Conservation (phyloP, 768 basidiomycete species). For the Tremella yokohamensis region DNA sequence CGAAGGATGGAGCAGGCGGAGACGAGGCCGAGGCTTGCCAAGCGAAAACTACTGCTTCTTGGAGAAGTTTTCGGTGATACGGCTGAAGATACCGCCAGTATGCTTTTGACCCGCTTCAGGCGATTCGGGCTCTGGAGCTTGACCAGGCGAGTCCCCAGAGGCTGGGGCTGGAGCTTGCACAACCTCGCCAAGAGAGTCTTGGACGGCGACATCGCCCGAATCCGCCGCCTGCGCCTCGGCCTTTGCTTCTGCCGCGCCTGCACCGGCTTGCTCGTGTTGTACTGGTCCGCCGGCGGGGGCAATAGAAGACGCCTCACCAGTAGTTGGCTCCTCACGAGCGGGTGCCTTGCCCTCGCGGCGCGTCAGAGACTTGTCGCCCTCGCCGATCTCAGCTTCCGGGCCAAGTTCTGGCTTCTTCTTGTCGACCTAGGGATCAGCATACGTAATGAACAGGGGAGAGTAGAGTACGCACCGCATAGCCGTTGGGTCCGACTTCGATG, state of each 20-base stretch:
- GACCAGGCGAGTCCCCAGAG: conserved; percentile 20
- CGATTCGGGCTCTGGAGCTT: conserved; percentile 27
- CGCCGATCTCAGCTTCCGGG: conserved; percentile 21
- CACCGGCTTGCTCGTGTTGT: conserved; percentile 9
- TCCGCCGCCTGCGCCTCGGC: conserved; percentile 8
- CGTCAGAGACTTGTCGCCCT: conserved; percentile 56
- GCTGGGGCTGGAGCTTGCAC: conserved; percentile 28
- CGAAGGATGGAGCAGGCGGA: not conserved
- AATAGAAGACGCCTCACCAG: conserved; percentile 45
- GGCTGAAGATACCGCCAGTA: conserved; percentile 28
- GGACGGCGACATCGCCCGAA: conserved; percentile 10
- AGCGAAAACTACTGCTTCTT: not conserved
- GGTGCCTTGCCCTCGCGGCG: conserved; percentile 73
- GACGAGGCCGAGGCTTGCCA: not conserved
- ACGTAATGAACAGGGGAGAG: not conserved
- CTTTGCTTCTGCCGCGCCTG: not conserved
- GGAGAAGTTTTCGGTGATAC: conserved; percentile 35
- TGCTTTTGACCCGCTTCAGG: conserved; percentile 12
- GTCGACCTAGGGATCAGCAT: conserved; percentile 53
- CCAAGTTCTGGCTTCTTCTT: conserved; percentile 52
- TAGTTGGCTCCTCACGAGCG: conserved; percentile 56
- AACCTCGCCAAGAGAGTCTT: conserved; percentile 38
- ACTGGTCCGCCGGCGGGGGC: conserved; percentile 10
- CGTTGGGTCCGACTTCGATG: conserved; percentile 57
- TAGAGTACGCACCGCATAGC: conserved; percentile 64